Evolutionary conservation across 73 alveolate genomes (phyloP).

Genomic region (Stentor coeruleus): DNA sequence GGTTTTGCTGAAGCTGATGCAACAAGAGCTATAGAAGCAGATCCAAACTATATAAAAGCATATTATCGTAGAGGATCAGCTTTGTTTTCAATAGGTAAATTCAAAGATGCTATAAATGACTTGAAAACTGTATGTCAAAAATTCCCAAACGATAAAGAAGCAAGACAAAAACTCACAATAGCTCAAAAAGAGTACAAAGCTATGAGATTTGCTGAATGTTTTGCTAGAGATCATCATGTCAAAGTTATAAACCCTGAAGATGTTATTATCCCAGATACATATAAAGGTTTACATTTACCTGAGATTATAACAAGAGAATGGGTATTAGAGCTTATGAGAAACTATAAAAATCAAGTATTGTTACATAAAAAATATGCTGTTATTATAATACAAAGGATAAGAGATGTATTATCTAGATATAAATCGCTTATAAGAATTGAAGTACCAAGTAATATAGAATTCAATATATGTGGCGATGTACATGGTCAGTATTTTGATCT

Average conservation of each 20-base stretch:
- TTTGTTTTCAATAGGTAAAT: constrained; percentile 66
- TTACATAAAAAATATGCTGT: constrained; percentile 88
- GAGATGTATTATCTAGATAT: constrained; percentile 37
- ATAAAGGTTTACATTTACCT: constrained; percentile 83
- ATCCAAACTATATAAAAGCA: constrained; percentile 82
- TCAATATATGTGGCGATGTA: constrained; percentile 97
- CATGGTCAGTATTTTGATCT: constrained; percentile 97
- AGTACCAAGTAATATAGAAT: constrained; percentile 72
- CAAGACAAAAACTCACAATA: constrained; percentile 62
- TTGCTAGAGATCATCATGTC: constrained; percentile 48
- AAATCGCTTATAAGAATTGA: constrained; percentile 58
- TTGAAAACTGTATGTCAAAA: constrained; percentile 60
- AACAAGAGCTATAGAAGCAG: constrained; percentile 78
- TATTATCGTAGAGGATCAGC: constrained; percentile 96
- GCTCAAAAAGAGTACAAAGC: constrained; percentile 73
- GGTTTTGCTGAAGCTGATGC: constrained; percentile 96
- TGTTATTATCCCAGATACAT: constrained; percentile 68
- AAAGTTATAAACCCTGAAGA: constrained; percentile 63
- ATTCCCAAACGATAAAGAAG: constrained; percentile 74
- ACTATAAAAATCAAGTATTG: constrained; percentile 75
- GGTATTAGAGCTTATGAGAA: constrained; percentile 82
- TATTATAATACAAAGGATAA: constrained; percentile 48
- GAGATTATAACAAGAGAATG: constrained; percentile 58
- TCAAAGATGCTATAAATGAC: constrained; percentile 78
- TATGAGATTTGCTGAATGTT: constrained; percentile 73